A percentile compares a stretch with the other conserved stretches of the same genome.
Conservation (phyloP, 2,329 filamentous ascomycete species). For the Aspergillus clavatus region DNA sequence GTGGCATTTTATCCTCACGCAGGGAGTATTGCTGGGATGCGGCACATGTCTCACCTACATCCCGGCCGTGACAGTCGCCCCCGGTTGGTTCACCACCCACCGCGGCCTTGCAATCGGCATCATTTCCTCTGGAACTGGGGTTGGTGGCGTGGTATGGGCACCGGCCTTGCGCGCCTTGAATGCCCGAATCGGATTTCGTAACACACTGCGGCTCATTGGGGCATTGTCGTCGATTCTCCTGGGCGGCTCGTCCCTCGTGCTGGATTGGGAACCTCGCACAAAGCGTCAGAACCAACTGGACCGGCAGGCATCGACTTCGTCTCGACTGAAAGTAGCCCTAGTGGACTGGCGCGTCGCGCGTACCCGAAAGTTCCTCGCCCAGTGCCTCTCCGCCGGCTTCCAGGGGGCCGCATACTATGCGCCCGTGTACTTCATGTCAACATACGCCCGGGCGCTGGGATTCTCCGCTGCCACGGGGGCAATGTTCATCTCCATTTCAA, state of each 20-base stretch:
- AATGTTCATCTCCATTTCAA: slow-evolving; percentile 40
- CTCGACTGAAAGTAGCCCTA: slow-evolving; percentile 25
- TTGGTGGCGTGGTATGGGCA: slow-evolving; percentile 39
- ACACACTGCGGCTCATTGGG: slow-evolving; percentile 33
- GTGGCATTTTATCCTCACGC: slow-evolving; percentile 33
- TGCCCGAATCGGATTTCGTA: slow-evolving; percentile 33
- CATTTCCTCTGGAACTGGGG: slow-evolving; percentile 36
- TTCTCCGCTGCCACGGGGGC: slow-evolving; percentile 34
- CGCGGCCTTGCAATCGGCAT: slow-evolving; percentile 40
- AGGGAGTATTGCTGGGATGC: slow-evolving; percentile 38
- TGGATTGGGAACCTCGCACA: slow-evolving; percentile 30
- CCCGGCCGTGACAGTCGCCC: slow-evolving; percentile 36
- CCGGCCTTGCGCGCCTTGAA: slow-evolving; percentile 32
- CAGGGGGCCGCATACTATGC: slow-evolving; percentile 39
- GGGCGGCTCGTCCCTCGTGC: slow-evolving; percentile 20
- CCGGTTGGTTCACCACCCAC: slow-evolving; percentile 36
- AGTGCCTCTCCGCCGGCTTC: slow-evolving; percentile 34
- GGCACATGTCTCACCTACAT: slow-evolving; percentile 38
- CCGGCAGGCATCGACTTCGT: slow-evolving; percentile 12
- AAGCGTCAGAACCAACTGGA: slow-evolving; percentile 18
- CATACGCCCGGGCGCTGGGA: slow-evolving; percentile 39
- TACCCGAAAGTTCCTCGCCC: slow-evolving; percentile 33
- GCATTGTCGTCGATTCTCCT: slow-evolving; percentile 28
- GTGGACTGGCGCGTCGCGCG: slow-evolving; percentile 28
- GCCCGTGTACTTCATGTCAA: slow-evolving; percentile 39